Conservation (phyloP, 1,284 basidiomycete species). For the Puccinia horiana region DNA sequence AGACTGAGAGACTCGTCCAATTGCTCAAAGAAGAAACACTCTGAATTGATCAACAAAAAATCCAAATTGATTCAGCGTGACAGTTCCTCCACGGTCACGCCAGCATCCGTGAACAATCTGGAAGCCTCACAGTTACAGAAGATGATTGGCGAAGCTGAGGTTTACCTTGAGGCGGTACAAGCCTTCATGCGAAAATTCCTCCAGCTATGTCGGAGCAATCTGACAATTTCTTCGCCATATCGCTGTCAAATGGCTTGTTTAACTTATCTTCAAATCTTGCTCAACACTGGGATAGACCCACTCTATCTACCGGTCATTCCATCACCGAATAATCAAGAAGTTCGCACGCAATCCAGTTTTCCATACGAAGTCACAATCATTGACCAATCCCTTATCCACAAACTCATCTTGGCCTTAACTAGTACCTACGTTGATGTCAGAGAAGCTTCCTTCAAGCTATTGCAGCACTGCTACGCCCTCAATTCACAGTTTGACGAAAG, state of each 20-base stretch:
- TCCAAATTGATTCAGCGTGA: neutral
- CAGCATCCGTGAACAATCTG: neutral
- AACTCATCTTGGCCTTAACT: conserved; percentile 7
- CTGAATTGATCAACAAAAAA: neutral
- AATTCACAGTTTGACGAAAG: neutral
- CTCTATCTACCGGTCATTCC: neutral
- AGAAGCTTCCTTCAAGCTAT: conserved; percentile 24
- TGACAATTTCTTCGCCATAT: conserved; percentile 35
- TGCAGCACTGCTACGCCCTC: neutral
- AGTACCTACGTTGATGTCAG: conserved; percentile 45
- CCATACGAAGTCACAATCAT: conserved; percentile 29
- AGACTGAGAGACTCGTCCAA: conserved; percentile 37
- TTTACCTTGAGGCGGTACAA: conserved; percentile 15
- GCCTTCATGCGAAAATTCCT: conserved; percentile 24
- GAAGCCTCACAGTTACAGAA: neutral
- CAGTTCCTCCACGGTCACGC: no score
- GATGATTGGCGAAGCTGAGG: neutral
- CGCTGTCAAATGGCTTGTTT: conserved; percentile 47
- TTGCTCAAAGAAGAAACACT: conserved; percentile 27
- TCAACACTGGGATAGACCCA: conserved; percentile 35
- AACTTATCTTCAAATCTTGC: conserved; percentile 30
- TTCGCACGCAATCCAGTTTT: neutral
- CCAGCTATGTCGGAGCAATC: conserved; percentile 24
- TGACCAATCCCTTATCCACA: conserved; percentile 5
- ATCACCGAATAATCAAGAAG: neutral